Evolutionary conservation across 163 green algal species (phyloP), one percentile per base, ranked within the genome.

Genomic region (Chlorella variabilis): DNA sequence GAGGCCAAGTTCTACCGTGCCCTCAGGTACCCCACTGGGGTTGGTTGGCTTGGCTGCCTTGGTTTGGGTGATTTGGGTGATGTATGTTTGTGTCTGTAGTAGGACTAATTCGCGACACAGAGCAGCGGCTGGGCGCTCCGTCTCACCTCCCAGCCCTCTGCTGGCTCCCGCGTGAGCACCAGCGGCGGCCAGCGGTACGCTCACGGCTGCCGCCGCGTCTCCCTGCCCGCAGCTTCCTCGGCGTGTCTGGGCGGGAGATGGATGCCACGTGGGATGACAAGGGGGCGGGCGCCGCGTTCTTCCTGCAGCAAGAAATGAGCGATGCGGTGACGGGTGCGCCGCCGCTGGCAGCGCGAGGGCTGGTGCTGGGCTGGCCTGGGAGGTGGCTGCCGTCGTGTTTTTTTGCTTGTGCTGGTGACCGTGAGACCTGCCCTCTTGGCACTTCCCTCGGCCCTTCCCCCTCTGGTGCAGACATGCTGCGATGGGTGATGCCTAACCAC

Each of bases 161-260:
- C 5, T 41, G 5, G 39, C 61, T 41, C 61, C 18, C 29, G n/a
- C n/a, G n/a, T n/a, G n/a, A n/a, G n/a, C n/a, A n/a, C n/a, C n/a
- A n/a, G n/a, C n/a, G n/a, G n/a, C n/a, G n/a, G n/a, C n/a, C n/a
- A n/a, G n/a, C n/a, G n/a, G n/a, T n/a, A n/a, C n/a, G n/a, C n/a
- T n/a, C n/a, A n/a, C n/a, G n/a, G n/a, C n/a, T n/a, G n/a, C n/a
- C n/a, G n/a, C n/a, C n/a, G n/a, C n/a, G n/a, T n/a, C n/a, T n/a
- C n/a, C n/a, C n/a, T n/a, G n/a, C n/a, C 71, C n/a, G 38, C 73
- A 69, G 54, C n/a, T 79, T 79, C 54, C 15, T 79, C 3, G 56
- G 73, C 15, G n/a, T 56, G 36, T 20, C 54, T 2, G 56, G 56
- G 13, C 54, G 38, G 1, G 54, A 69, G 73, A 23, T 79, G 25